Base-by-base conservation (phyloP, 2,329 filamentous ascomycete species). In the Cladosporium sp. region DNA sequence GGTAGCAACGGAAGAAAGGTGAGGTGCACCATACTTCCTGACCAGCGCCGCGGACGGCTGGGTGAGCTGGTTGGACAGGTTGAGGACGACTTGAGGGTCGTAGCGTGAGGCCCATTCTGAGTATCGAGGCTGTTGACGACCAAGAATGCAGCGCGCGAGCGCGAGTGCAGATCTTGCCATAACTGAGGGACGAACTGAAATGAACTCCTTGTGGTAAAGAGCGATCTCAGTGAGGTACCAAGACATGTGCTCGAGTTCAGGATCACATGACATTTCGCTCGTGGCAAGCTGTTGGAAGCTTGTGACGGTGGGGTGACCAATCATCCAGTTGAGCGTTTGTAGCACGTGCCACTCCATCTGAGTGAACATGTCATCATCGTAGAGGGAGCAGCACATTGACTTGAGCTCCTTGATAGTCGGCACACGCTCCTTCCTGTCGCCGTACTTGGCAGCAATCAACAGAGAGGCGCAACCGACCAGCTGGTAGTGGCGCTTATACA, bases 301-400 rank as follows among this genome's bases (percentile, higher is more conserved):
- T 79, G 98, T 94, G 70, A 97, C 91, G 31, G 95, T 98, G 1
- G 95, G 93, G 80, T 98, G 94, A 64, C 95, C 95, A 71, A 99
- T 91, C 71, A 90, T 88, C 95, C 95, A 99, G 78, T 96, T 92
- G 67, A 99, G 86, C 1, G 95, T 99, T 81, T 97, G 96, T 72
- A 99, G 86, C 44, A 99, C 94, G 79, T 99, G 95, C 93, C 96
- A 98, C 82, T 99, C 95, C 95, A 99, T 99, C 80, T 99, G 95
- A 12, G 93, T 94, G 82, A 99, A 99, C 95, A 99, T 99, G 81
- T 97, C 94, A 59, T 97, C 93, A 74, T 99, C 95, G 81, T 99
- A 99, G 46, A 98, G 86, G 44, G 91, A 93, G 81, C 95, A 98
- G 86, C 95, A 99, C 95, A 99, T 98, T 72, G 94, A 96, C 85